Evolutionary conservation across 2,329 filamentous ascomycete genomes (phyloP), one percentile per base, ranked within the genome.

Genomic region (Dryadomyces sulphureus): DNA sequence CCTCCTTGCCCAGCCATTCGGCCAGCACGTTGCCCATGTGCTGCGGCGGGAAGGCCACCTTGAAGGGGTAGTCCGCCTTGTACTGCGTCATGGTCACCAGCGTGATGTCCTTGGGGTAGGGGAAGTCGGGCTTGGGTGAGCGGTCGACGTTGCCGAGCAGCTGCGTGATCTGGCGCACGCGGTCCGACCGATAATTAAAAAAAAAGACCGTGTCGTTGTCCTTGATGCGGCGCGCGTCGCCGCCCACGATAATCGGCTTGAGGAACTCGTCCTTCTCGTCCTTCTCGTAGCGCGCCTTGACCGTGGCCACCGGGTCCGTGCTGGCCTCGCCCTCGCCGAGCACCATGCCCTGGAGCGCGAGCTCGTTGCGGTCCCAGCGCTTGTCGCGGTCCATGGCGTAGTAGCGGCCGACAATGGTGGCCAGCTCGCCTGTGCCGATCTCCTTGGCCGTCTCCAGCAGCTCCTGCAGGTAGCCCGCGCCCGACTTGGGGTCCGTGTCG

Each of bases 151-250:
- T 84, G 56, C 92, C 92, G 46, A 98, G 72, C 39, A 98, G 75
- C 68, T 96, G 92, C 43, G 88, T 94, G 62, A 98, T 84, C 66
- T 98, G 92, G 56, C 92, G 85, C 45, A 90, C 90, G 63, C 92
- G 89, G 64, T 98, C 92, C 48, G 92, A 96, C 59, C 92, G 87
- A 75, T 98, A 98, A 79, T 98, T 98, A 84, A 98, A 98, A 79
- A 96, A 96, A 77, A 96, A 96, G 58, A 96, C 76, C 45, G 87
- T 90, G 61, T 98, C 92, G 54, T 84, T 75, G 60, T 96, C 88
- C 71, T 94, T 79, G 61, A 98, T 81, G 56, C 92, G 83, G 51
- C 75, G 73, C 59, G 94, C 84, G 56, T 86, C 77, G 56, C 90
- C 92, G 53, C 87, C 86, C 50, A 96, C 74, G 58, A 98, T 88